Evolutionary conservation across 352 stramenopile genomes (phyloP).

Genomic region (Nothophytophthora sp.): DNA sequence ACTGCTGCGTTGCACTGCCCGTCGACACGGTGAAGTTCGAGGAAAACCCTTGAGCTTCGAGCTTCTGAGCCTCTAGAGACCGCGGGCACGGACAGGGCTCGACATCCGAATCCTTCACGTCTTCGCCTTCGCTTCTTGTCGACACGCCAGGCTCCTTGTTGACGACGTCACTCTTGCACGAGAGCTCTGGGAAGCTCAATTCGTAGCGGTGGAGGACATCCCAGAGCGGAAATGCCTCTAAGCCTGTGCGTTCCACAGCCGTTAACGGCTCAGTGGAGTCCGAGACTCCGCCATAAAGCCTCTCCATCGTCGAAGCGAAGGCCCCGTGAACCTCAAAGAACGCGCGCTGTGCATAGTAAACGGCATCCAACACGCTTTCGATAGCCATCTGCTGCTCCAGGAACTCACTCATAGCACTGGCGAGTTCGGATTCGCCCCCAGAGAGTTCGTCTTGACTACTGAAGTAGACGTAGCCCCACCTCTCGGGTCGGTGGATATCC

Average conservation of each 20-base stretch:
- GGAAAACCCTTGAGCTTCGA: conserved; percentile 23
- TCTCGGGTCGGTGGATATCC: conserved; percentile 76
- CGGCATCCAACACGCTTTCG: conserved; percentile 54
- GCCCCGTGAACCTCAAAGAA: conserved; percentile 39
- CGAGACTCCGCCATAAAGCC: conserved; percentile 28
- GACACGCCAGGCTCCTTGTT: not conserved
- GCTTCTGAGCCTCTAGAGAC: conserved; percentile 18
- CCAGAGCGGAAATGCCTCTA: conserved; percentile 22
- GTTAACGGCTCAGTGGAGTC: conserved; percentile 1
- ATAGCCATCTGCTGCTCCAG: conserved; percentile 56
- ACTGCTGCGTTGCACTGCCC: conserved; percentile 41
- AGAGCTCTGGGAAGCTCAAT: conserved; percentile 34
- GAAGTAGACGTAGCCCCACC: conserved; percentile 75
- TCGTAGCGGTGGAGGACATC: conserved; percentile 34
- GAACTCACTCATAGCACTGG: conserved; percentile 31
- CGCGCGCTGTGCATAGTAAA: conserved; percentile 71
- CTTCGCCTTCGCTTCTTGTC: not conserved
- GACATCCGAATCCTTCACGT: not conserved
- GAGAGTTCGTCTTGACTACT: conserved; percentile 40
- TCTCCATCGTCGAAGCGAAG: conserved; percentile 45
- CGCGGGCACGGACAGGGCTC: conserved; percentile 18
- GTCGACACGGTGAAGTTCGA: conserved; percentile 38
- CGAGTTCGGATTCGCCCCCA: conserved; percentile 41
- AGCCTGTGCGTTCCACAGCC: conserved; percentile 1
- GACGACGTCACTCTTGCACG: conserved; percentile 10